Percentiles rank a stretch among this genome's conserved stretches.
Evolutionary conservation across 177 flowering plant species (phyloP).

Genomic region (Vitis hybrid): DNA sequence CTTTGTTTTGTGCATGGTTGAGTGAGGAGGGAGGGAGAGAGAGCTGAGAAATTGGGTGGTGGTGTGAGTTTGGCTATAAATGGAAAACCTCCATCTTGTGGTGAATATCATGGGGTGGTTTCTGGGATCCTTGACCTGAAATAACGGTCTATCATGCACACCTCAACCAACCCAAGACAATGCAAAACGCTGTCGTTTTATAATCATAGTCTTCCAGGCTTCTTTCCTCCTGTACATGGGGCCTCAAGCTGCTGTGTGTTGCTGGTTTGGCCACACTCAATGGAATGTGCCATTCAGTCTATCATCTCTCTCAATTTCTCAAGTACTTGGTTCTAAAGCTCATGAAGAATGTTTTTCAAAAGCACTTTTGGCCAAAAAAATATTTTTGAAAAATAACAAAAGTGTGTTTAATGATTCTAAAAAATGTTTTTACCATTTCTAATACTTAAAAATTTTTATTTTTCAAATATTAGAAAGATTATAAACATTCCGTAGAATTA

Average conservation of each 20-base stretch:
- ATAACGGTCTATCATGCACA: conserved; percentile 44
- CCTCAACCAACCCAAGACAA: conserved; percentile 11
- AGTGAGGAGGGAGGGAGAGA: conserved; percentile 4
- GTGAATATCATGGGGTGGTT: conserved; percentile 10
- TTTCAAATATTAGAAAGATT: too few relatives aligned
- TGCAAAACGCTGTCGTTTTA: neutral
- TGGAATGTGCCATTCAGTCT: too few relatives aligned
- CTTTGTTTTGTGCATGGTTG: conserved; percentile 6
- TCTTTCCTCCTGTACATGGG: neutral
- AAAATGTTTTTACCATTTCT: too few relatives aligned
- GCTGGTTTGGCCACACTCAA: too few relatives aligned
- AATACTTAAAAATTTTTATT: too few relatives aligned
- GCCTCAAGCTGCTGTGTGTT: neutral
- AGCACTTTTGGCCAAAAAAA: too few relatives aligned
- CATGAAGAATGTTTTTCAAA: too few relatives aligned
- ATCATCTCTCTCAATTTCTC: too few relatives aligned
- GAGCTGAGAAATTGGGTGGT: conserved; percentile 17
- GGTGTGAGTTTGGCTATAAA: conserved; percentile 19
- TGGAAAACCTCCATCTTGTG: conserved; percentile 7
- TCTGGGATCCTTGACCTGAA: conserved; percentile 37
- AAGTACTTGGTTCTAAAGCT: too few relatives aligned
- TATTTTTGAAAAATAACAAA: too few relatives aligned
- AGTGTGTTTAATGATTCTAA: too few relatives aligned
- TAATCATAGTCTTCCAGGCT: neutral
- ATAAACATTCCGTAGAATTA: too few relatives aligned